phyloP scores from a whole-genome alignment of 2,329 filamentous ascomycete species.

The Raffaelea albimanens region DNA sequence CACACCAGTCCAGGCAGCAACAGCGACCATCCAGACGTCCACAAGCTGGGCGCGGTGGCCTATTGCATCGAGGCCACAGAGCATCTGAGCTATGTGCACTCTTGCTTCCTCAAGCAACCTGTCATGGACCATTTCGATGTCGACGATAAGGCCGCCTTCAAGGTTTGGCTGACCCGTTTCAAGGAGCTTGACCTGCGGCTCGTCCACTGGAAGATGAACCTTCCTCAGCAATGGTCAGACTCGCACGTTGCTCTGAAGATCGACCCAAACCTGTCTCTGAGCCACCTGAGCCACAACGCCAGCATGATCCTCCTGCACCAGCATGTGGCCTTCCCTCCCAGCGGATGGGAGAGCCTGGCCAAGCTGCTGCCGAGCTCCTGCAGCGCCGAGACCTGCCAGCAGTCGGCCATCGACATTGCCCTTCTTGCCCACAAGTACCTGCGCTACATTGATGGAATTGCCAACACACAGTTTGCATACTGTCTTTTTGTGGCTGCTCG shows the following conservation, averaged over 20 bases:
- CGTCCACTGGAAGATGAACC: conserved; percentile 21
- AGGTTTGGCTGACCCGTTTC: conserved; percentile 28
- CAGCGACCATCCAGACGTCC: conserved; percentile 11
- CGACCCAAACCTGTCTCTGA: conserved; percentile 39
- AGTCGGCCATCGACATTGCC: conserved; percentile 34
- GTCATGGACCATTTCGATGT: too few species aligned
- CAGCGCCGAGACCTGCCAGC: conserved; percentile 38
- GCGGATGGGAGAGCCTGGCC: conserved; percentile 20
- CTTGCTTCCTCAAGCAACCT: conserved; percentile 25
- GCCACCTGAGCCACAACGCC: conserved; percentile 39
- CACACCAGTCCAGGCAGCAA: not conserved
- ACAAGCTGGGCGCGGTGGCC: conserved; percentile 24
- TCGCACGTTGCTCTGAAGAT: conserved; percentile 29
- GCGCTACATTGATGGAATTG: conserved; percentile 21
- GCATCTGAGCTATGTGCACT: conserved; percentile 24
- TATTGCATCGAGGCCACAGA: conserved; percentile 29
- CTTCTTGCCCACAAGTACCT: conserved; percentile 37
- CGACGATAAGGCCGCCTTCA: conserved; percentile 20
- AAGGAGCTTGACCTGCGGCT: conserved; percentile 29
- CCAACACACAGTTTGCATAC: conserved; percentile 30
- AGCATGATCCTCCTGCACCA: conserved; percentile 41
- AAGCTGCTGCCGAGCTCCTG: conserved; percentile 30
- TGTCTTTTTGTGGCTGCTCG: conserved; percentile 36
- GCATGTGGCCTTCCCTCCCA: conserved; percentile 32
- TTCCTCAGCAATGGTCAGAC: conserved; percentile 14